A percentile compares a stretch with the other conserved stretches of the same genome.
phyloP scores from a whole-genome alignment of 2,329 filamentous ascomycete species.

The Alternaria sp. region DNA sequence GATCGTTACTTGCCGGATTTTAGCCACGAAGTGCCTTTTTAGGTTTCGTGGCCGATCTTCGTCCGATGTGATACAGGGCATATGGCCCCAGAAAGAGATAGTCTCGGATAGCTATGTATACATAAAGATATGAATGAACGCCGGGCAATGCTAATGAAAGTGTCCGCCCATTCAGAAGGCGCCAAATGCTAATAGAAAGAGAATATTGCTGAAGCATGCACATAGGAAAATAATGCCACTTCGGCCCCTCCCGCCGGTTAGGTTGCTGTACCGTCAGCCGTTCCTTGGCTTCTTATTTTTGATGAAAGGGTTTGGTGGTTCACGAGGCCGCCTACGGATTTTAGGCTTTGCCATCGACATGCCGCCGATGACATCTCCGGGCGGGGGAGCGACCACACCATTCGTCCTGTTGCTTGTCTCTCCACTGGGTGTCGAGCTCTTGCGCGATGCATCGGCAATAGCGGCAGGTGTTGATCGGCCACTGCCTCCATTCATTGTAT shows the following conservation, averaged over 20 bases:
- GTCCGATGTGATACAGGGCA: constrained; percentile 11
- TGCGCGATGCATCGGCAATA: constrained; percentile 22
- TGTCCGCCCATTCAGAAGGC: background rate
- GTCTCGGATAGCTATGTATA: constrained; percentile 12
- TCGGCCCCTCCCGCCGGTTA: background rate
- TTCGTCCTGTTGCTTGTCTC: constrained; percentile 21
- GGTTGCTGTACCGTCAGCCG: constrained; percentile 21
- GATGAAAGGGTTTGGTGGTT: constrained; percentile 40
- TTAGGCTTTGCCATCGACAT: constrained; percentile 43
- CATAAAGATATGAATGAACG: constrained; percentile 10
- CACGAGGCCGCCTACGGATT: constrained; percentile 41
- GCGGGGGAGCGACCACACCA: constrained; percentile 7
- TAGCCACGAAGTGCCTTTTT: constrained; percentile 22
- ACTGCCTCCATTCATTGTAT: constrained; percentile 33
- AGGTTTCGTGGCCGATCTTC: constrained; percentile 20
- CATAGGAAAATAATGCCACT: constrained; percentile 4
- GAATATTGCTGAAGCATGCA: constrained; percentile 14
- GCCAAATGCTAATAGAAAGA: constrained; percentile 5
- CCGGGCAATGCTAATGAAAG: constrained; percentile 13
- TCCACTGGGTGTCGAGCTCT: constrained; percentile 26
- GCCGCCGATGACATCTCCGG: constrained; percentile 29
- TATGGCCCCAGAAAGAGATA: constrained; percentile 16
- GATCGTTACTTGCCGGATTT: constrained; percentile 28
- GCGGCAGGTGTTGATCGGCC: constrained; percentile 40
- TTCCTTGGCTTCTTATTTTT: constrained; percentile 39